phyloP scores from a whole-genome alignment of 2,329 filamentous ascomycete genomes.

The Pleoardoris graminearum region DNA sequence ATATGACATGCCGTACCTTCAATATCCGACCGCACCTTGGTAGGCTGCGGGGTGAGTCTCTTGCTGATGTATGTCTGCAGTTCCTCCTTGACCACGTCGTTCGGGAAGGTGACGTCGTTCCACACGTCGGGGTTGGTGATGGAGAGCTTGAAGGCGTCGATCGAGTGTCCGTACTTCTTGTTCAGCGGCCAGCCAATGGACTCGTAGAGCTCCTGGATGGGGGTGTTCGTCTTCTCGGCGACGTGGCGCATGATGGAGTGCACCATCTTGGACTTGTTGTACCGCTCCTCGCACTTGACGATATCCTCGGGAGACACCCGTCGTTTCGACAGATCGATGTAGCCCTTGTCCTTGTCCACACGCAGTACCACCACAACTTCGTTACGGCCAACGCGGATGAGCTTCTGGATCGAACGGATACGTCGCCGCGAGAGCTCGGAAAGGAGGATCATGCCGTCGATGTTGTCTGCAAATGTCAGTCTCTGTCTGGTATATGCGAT shows the following conservation, averaged over 20 bases:
- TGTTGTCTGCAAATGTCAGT: conserved; percentile 69
- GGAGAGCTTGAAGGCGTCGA: conserved; percentile 98
- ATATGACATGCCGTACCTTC: conserved; percentile 61
- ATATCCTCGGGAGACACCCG: conserved; percentile 97
- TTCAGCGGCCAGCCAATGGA: conserved; percentile 95
- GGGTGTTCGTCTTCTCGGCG: conserved; percentile 90
- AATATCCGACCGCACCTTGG: conserved; percentile 96
- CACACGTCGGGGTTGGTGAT: conserved; percentile 98
- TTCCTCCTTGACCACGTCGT: conserved; percentile 81
- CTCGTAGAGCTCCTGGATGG: conserved; percentile 95
- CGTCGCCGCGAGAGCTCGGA: conserved; percentile 96
- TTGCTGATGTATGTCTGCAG: conserved; percentile 95
- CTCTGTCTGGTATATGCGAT: neutral
- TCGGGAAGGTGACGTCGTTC: conserved; percentile 90
- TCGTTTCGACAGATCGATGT: conserved; percentile 98
- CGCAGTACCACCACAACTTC: conserved; percentile 98
- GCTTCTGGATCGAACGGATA: conserved; percentile 98
- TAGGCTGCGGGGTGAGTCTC: conserved; percentile 95
- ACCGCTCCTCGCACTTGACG: conserved; percentile 96
- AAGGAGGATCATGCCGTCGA: conserved; percentile 99
- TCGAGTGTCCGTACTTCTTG: conserved; percentile 94
- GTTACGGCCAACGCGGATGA: conserved; percentile 96
- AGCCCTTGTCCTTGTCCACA: conserved; percentile 99
- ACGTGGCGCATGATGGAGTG: conserved; percentile 99
- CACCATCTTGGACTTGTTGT: conserved; percentile 99